These are phyloP conservation scores for Pecoramyces ruminantium DNA, from an alignment of 192 early-diverging fungal species.

Conservation along the genomic window DNA sequence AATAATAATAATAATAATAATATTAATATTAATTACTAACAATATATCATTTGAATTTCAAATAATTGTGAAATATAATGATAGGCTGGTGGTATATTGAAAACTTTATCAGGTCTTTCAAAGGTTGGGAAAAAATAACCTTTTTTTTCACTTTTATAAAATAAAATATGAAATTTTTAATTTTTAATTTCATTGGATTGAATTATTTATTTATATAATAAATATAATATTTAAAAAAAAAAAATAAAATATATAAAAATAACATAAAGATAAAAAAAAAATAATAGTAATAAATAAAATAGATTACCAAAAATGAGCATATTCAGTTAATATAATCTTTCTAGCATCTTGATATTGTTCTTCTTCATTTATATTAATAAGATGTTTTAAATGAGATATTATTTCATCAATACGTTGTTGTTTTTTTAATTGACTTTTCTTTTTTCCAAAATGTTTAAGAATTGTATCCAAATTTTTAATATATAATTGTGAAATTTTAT, in stretches of 20 bases:
- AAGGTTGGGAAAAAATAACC: not conserved
- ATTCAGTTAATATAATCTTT: not conserved
- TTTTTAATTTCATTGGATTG: no score
- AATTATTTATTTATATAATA: no score
- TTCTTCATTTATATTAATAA: not conserved
- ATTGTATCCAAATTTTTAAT: not conserved
- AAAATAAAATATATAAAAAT: no score
- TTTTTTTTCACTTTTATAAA: not conserved
- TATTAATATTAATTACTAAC: not conserved
- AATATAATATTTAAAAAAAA: no score
- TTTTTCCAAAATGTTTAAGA: not conserved
- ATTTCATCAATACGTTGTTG: not conserved
- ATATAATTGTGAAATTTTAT: not conserved
- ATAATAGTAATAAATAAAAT: no score
- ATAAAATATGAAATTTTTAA: no score
- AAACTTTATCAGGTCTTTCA: not conserved
- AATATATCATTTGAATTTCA: not conserved
- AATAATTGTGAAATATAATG: not conserved
- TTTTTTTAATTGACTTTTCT: not conserved
- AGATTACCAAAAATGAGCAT: not conserved
- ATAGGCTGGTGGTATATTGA: not conserved
- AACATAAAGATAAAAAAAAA: no score
- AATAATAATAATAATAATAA: no score
- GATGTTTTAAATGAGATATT: not conserved
- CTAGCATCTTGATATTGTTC: not conserved